phyloP scores from a whole-genome alignment of 2,329 filamentous ascomycete genomes.

The Calonectria ilicicola region DNA sequence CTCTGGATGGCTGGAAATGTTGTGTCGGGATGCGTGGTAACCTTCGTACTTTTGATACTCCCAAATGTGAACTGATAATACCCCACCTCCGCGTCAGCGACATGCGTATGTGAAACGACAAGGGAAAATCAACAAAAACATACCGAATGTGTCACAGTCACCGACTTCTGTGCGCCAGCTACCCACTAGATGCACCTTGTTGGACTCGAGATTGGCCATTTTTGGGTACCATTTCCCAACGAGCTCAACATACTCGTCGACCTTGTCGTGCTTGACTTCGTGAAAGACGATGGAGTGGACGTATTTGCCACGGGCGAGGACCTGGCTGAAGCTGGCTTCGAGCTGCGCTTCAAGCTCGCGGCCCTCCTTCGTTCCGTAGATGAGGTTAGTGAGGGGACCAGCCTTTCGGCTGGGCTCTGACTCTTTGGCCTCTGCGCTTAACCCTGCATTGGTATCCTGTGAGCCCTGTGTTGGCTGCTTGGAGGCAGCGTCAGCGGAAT shows the following conservation, averaged over 20 bases:
- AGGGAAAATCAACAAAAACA: conserved; percentile 47
- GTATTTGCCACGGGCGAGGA: conserved; percentile 95
- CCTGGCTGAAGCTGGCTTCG: conserved; percentile 94
- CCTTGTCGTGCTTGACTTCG: conserved; percentile 93
- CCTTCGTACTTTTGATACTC: conserved; percentile 98
- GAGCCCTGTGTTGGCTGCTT: conserved; percentile 53
- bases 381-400: conserved; percentile 83
- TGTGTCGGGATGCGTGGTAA: conserved; percentile 91
- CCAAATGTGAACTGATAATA: conserved; percentile 90
- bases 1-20: conserved; percentile 84
- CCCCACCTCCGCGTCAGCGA: conserved; percentile 27
- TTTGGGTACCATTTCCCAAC: conserved; percentile 93
- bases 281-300: conserved; percentile 98
- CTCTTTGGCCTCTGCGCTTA: conserved; percentile 66
- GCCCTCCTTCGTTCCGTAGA: conserved; percentile 97
- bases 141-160: conserved; percentile 96
- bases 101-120: not conserved
- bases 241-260: conserved; percentile 92
- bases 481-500: conserved; percentile 58
- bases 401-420: conserved; percentile 73
- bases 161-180: conserved; percentile 99
- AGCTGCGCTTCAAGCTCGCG: conserved; percentile 95
- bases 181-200: conserved; percentile 95
- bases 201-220: conserved; percentile 86
- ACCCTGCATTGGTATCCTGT: conserved; percentile 50